These are phyloP conservation scores for Chloroidium sp. DNA, from an alignment of 163 green algal species.

Conservation along the genomic window DNA sequence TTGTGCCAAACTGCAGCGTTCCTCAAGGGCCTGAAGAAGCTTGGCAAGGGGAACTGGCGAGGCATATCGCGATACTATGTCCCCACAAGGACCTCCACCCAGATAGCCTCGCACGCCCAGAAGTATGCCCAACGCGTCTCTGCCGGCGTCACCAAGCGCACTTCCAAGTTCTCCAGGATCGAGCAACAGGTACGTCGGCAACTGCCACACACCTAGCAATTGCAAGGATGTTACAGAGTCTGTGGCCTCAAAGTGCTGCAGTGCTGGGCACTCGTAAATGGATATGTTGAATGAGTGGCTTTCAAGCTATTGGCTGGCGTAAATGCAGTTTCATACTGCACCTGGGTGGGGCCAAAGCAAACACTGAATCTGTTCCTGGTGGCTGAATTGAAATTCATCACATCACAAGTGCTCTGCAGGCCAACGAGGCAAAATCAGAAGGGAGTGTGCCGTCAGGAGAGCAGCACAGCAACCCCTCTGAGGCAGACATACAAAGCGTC, in stretches of 20 bases:
- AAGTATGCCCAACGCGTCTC: neutral
- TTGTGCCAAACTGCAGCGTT: conserved; percentile 11
- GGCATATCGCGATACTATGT: conserved; percentile 14
- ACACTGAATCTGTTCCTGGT: no score
- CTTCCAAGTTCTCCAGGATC: neutral
- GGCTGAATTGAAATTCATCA: no score
- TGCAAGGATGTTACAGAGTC: neutral
- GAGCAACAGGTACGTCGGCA: neutral
- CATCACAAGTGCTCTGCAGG: no score
- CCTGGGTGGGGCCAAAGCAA: no score
- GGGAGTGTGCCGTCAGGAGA: no score
- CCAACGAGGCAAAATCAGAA: no score
- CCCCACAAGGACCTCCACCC: neutral
- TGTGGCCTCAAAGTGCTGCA: neutral
- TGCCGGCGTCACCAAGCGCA: neutral
- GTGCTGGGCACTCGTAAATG: neutral
- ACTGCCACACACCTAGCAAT: neutral
- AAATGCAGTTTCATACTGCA: no score
- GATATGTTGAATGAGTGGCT: neutral
- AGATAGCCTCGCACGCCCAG: neutral
- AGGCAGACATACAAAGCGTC: no score
- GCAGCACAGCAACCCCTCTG: no score
- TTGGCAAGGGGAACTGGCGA: conserved; percentile 35
- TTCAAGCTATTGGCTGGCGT: no score
- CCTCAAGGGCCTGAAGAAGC: conserved; percentile 28